These are phyloP conservation scores for Pseudoturritis turrita DNA, from an alignment of 345 rosid species.

Conservation along the genomic window DNA sequence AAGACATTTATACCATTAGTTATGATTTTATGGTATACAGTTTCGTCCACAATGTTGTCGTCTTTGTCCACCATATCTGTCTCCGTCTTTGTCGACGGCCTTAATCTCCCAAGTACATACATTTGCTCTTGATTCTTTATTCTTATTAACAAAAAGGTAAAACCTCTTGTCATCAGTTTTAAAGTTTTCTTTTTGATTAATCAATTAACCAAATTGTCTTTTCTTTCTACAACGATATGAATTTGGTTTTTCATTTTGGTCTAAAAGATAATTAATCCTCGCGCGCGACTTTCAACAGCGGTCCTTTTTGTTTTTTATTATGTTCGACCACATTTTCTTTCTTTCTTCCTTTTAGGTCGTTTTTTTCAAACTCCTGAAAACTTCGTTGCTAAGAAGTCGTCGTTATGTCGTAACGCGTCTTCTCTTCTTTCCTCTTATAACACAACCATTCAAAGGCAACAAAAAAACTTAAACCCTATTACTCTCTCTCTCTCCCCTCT, in stretches of 20 bases:
- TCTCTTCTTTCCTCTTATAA: slow-evolving; percentile 12
- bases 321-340: background rate
- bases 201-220: background rate
- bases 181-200: too few relatives aligned
- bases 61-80: too few relatives aligned
- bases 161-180: too few relatives aligned
- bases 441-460: background rate
- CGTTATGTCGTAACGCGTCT: slow-evolving; percentile 25
- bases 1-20: too few relatives aligned
- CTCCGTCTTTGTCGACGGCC: too few relatives aligned
- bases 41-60: too few relatives aligned
- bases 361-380: slow-evolving; percentile 9
- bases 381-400: slow-evolving; percentile 34
- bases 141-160: too few relatives aligned
- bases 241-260: too few relatives aligned
- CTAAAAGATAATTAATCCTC: background rate
- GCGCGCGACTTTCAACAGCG: slow-evolving; percentile 9
- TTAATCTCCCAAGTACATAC: too few relatives aligned
- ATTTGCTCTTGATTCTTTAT: too few relatives aligned
- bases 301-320: background rate
- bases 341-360: background rate
- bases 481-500: background rate
- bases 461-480: background rate
- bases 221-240: background rate
- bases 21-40: too few relatives aligned